Conservation (phyloP, 495 filamentous ascomycete genomes). For the Neurospora sp. region DNA sequence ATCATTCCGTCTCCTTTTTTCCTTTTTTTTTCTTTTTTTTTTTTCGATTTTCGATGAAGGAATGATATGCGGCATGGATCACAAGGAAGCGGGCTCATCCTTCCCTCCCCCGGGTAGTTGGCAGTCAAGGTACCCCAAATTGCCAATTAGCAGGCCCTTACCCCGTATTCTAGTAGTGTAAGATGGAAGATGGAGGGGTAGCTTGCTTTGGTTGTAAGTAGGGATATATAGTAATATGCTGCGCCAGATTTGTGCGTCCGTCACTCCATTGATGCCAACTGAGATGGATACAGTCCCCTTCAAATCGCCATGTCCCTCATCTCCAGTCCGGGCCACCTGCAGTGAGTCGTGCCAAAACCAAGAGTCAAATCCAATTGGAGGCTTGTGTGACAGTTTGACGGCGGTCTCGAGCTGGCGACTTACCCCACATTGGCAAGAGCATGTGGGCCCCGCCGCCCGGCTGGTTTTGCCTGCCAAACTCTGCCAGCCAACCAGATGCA, state of each 20-base stretch:
- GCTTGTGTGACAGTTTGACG: not conserved
- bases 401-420: not conserved
- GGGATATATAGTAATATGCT: not conserved
- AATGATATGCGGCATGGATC: not conserved
- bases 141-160: not conserved
- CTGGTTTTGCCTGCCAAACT: constrained; percentile 1
- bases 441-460: not conserved
- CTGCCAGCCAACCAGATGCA: not conserved
- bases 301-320: not conserved
- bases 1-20: not conserved
- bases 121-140: not conserved
- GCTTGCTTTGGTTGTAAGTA: not conserved
- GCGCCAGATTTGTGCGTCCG: too few species aligned
- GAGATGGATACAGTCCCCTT: not conserved
- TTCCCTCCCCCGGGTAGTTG: not conserved
- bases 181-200: not conserved
- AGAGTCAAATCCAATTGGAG: not conserved
- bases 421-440: not conserved
- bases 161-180: not conserved
- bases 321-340: not conserved
- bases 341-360: not conserved
- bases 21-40: not conserved
- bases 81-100: not conserved
- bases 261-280: not conserved
- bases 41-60: not conserved